Evolutionary conservation across 805 yeast species (phyloP).

Genomic region (Teunomyces aglyptinius): DNA sequence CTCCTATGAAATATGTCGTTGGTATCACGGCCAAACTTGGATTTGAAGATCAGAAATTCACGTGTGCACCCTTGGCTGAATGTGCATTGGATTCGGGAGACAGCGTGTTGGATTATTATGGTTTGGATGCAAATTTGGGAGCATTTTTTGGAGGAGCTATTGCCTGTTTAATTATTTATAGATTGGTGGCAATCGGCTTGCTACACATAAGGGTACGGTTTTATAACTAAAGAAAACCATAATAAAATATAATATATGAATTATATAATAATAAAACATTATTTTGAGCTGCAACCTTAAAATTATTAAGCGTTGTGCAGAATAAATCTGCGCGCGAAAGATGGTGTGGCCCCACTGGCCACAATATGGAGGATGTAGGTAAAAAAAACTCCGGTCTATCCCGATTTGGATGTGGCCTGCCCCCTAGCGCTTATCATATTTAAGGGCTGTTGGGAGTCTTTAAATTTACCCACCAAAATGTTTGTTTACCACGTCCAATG

Average conservation of each 20-base stretch:
- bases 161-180: slow-evolving; percentile 41
- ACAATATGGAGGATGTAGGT: neutral
- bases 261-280: neutral
- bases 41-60: slow-evolving; percentile 48
- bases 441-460: slow-evolving; percentile 1
- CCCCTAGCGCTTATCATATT: slow-evolving; percentile 3
- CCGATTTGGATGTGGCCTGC: neutral
- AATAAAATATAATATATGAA: neutral
- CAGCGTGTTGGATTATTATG: slow-evolving; percentile 54
- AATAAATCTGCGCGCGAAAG: too few species aligned
- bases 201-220: slow-evolving; percentile 15
- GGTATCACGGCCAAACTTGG: slow-evolving; percentile 61
- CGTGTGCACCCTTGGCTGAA: slow-evolving; percentile 42
- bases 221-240: neutral
- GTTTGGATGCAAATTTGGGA: slow-evolving; percentile 34
- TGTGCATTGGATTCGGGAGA: slow-evolving; percentile 55
- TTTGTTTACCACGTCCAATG: slow-evolving; percentile 5
- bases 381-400: neutral
- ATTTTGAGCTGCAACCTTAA: neutral
- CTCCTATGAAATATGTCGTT: slow-evolving; percentile 74
- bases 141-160: slow-evolving; percentile 39
- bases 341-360: neutral
- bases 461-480: neutral
- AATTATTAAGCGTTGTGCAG: neutral
- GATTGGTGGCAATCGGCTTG: slow-evolving; percentile 31